Evolutionary conservation across 768 basidiomycete species (phyloP).

Genomic region (Chiua virens): DNA sequence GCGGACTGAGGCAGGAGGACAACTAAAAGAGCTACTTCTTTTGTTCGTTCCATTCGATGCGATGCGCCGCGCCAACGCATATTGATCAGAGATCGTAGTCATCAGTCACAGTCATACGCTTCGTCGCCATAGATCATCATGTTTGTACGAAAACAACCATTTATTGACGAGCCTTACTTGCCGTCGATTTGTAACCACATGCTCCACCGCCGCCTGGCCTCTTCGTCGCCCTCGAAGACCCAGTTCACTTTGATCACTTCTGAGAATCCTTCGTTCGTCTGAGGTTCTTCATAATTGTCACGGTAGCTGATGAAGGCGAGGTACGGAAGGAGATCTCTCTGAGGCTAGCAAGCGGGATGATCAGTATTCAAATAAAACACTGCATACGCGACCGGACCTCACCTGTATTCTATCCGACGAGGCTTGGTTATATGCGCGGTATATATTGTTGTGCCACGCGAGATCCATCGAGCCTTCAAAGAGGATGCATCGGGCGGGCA

Average conservation of each 20-base stretch:
- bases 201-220: constrained; percentile 69
- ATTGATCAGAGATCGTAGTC: too few relatives aligned
- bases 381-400: neutral
- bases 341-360: constrained; percentile 31
- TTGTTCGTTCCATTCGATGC: too few relatives aligned
- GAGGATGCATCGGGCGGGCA: constrained; percentile 66
- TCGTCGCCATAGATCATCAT: constrained; percentile 5
- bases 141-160: neutral
- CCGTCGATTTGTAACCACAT: constrained; percentile 86
- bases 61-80: too few relatives aligned
- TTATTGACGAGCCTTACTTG: constrained; percentile 40
- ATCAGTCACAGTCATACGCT: neutral
- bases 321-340: constrained; percentile 58
- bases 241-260: constrained; percentile 80
- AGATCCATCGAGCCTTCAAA: constrained; percentile 79
- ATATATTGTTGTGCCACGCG: constrained; percentile 92
- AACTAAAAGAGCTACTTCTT: constrained; percentile 1
- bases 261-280: constrained; percentile 65
- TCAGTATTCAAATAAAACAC: neutral
- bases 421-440: constrained; percentile 69
- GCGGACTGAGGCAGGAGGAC: constrained; percentile 37
- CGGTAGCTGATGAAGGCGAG: constrained; percentile 58
- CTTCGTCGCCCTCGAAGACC: constrained; percentile 73
- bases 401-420: constrained; percentile 30
- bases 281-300: constrained; percentile 66